phyloP scores from a whole-genome alignment of 345 rosid genomes.

The Carallia brachiata region DNA sequence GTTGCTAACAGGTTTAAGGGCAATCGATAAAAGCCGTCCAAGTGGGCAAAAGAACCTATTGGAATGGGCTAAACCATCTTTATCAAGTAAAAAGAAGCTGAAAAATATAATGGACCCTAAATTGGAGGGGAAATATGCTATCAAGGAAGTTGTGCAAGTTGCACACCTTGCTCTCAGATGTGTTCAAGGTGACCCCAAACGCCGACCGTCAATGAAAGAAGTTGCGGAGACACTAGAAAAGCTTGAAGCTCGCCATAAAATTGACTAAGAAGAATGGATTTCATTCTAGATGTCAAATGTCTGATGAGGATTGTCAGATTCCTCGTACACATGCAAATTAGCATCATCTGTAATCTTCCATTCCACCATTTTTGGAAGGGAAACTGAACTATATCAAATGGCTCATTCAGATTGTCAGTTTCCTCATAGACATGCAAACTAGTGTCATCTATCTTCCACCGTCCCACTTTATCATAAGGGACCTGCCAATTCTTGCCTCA shows the following conservation, averaged over 20 bases:
- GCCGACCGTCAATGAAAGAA: slow-evolving; percentile 20
- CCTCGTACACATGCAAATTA: no score
- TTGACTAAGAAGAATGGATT: not conserved
- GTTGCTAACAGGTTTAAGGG: slow-evolving; percentile 19
- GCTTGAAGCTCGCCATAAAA: slow-evolving; percentile 2
- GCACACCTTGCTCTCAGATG: slow-evolving; percentile 14
- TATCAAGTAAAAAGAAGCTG: slow-evolving; percentile 6
- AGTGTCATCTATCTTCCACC: no score
- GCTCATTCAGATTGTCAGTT: no score
- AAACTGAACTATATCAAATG: no score
- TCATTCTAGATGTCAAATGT: no score
- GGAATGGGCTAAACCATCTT: slow-evolving; percentile 11
- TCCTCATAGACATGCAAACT: no score
- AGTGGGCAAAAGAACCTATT: not conserved
- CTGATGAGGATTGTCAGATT: no score
- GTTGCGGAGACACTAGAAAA: slow-evolving; percentile 8
- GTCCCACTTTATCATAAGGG: no score
- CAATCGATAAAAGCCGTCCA: slow-evolving; percentile 9
- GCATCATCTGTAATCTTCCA: no score
- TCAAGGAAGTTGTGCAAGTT: not conserved
- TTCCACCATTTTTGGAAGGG: no score
- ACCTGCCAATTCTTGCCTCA: no score
- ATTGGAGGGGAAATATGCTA: slow-evolving; percentile 9
- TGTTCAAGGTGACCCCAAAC: not conserved
- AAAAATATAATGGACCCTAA: slow-evolving; percentile 12